Evolutionary conservation across 805 yeast genomes (phyloP).

Genomic region (Yamadazyma insecticola): DNA sequence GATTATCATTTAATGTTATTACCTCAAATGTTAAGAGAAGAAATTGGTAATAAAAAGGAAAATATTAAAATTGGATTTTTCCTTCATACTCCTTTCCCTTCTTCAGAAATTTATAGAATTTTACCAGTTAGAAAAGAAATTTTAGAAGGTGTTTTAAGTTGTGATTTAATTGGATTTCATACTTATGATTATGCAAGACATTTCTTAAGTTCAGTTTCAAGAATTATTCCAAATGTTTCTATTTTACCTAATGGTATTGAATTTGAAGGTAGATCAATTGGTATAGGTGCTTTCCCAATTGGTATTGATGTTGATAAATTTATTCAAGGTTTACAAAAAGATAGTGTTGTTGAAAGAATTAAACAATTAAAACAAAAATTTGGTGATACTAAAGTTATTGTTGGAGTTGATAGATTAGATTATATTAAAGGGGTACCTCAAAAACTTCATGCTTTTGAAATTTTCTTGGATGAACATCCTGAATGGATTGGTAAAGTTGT

Average conservation of each 20-base stretch:
- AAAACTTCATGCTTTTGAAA: conserved; percentile 92
- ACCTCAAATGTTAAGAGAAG: conserved; percentile 79
- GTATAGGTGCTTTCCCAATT: conserved; percentile 97
- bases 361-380: conserved; percentile 53
- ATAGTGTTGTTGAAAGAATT: conserved; percentile 62
- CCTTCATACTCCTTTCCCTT: conserved; percentile 96
- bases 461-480: conserved; percentile 86
- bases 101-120: conserved; percentile 92
- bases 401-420: conserved; percentile 95
- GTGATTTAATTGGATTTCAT: conserved; percentile 95
- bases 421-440: conserved; percentile 98
- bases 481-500: conserved; percentile 98
- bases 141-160: conserved; percentile 83
- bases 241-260: conserved; percentile 91
- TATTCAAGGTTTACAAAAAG: conserved; percentile 66
- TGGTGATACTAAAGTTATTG: conserved; percentile 80
- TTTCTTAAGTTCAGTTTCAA: conserved; percentile 82
- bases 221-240: conserved; percentile 67
- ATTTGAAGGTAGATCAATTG: conserved; percentile 68
- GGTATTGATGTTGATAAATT: conserved; percentile 96
- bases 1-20: conserved; percentile 95
- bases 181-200: conserved; percentile 99
- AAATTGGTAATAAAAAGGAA: conserved; percentile 42
- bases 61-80: conserved; percentile 86
- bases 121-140: conserved; percentile 94